Evolutionary conservation across 768 basidiomycete genomes (phyloP).

Genomic region (Imleria badia): DNA sequence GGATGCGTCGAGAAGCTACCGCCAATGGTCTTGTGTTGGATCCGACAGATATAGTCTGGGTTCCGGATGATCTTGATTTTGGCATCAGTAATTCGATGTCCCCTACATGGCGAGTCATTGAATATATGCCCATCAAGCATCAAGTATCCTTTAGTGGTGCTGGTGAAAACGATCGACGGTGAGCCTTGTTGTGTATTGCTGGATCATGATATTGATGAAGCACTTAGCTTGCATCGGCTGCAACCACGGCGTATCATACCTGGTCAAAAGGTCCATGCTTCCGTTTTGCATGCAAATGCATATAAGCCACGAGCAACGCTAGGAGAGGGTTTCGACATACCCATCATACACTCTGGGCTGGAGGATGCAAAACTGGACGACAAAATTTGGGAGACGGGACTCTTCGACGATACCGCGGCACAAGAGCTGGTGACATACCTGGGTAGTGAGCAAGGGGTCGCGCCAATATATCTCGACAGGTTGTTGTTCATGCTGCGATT

Average conservation of each 20-base stretch:
- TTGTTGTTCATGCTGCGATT: conserved; percentile 21
- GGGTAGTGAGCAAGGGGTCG: conserved; percentile 7
- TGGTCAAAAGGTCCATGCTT: conserved; percentile 28
- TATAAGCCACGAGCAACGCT: conserved; percentile 20
- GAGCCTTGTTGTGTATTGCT: not conserved
- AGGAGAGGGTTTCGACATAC: conserved; percentile 27
- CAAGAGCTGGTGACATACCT: conserved; percentile 12
- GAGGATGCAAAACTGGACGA: conserved; percentile 7
- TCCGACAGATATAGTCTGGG: conserved; percentile 28
- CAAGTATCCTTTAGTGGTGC: conserved; percentile 22
- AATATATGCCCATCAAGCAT: conserved; percentile 25
- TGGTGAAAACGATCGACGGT: conserved; percentile 19
- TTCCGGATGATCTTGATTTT: conserved; percentile 26
- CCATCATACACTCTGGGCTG: not conserved
- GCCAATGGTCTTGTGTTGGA: conserved; percentile 25
- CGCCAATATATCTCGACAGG: conserved; percentile 6
- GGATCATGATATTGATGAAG: not conserved
- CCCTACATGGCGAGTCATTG: conserved; percentile 11
- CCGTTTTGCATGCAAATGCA: conserved; percentile 21
- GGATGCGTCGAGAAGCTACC: conserved; percentile 36
- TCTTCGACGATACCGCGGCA: conserved; percentile 20
- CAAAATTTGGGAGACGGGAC: conserved; percentile 19
- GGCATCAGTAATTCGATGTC: conserved; percentile 24
- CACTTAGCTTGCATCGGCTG: conserved; percentile 12
- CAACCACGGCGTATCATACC: conserved; percentile 29